Evolutionary conservation across 306 rosid species (phyloP).

Genomic region (Glycine latifolia): DNA sequence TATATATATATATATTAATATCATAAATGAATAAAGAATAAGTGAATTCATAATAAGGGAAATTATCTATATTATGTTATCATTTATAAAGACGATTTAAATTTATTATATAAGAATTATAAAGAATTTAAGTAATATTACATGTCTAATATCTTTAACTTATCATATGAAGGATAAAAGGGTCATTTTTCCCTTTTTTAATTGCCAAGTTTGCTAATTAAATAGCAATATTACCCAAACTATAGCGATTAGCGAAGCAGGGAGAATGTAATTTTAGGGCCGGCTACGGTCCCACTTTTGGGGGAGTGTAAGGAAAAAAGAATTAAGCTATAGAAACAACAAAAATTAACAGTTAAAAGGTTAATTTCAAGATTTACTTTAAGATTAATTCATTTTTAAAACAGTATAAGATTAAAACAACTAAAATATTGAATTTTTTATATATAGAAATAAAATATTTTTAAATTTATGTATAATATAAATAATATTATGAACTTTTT

Average conservation of each 20-base stretch:
- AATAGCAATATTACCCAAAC: neutral
- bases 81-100: neutral
- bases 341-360: neutral
- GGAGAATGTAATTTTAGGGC: neutral
- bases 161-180: neutral
- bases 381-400: neutral
- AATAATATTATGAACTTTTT: neutral
- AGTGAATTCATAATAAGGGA: neutral
- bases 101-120: neutral
- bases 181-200: neutral
- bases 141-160: neutral
- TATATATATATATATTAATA: too few species aligned
- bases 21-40: neutral
- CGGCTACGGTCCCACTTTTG: neutral
- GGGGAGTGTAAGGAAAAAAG: neutral
- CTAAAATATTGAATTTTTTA: neutral
- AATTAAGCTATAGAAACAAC: too few species aligned
- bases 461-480: neutral
- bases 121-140: neutral
- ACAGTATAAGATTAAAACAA: neutral
- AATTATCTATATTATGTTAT: too few species aligned
- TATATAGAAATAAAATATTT: neutral
- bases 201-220: neutral
- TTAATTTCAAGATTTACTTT: neutral
- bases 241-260: neutral